phyloP scores from a whole-genome alignment of 1,139 yeast species.

The Candida tetrigidarum region DNA sequence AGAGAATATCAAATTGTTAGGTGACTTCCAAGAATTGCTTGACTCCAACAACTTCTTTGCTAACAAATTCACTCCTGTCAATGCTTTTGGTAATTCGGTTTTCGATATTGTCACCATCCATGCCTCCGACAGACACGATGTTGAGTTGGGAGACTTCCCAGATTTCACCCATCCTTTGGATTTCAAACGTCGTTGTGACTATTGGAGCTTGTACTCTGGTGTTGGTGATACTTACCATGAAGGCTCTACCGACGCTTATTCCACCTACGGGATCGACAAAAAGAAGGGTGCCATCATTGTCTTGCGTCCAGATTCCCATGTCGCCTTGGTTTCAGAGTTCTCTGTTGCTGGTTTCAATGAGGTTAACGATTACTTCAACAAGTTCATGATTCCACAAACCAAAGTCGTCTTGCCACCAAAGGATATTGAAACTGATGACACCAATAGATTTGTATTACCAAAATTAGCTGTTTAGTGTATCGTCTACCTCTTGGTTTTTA shows the following conservation, averaged over 20 bases:
- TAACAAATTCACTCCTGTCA: slow-evolving; percentile 28
- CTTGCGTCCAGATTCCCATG: slow-evolving; percentile 37
- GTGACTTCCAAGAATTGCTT: slow-evolving; percentile 22
- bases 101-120: slow-evolving; percentile 29
- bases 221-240: slow-evolving; percentile 20
- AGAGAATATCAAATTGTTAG: slow-evolving; percentile 17
- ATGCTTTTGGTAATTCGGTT: slow-evolving; percentile 27
- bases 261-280: slow-evolving; percentile 28
- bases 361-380: slow-evolving; percentile 24
- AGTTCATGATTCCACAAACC: slow-evolving; percentile 24
- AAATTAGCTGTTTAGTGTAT: slow-evolving; percentile 18
- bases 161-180: slow-evolving; percentile 29
- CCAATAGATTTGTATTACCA: slow-evolving; percentile 16
- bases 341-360: slow-evolving; percentile 20
- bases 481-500: no score
- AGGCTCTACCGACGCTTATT: slow-evolving; percentile 18
- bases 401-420: slow-evolving; percentile 11
- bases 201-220: slow-evolving; percentile 32
- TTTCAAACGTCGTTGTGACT: slow-evolving; percentile 29
- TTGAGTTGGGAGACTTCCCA: slow-evolving; percentile 33
- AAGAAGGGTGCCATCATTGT: slow-evolving; percentile 28
- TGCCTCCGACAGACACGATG: slow-evolving; percentile 21
- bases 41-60: slow-evolving; percentile 19
- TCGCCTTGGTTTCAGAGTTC: slow-evolving; percentile 24
- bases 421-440: slow-evolving; percentile 10